Evolutionary conservation across 441 rosid species (phyloP).

Genomic region (Syzygium syzygioides): DNA sequence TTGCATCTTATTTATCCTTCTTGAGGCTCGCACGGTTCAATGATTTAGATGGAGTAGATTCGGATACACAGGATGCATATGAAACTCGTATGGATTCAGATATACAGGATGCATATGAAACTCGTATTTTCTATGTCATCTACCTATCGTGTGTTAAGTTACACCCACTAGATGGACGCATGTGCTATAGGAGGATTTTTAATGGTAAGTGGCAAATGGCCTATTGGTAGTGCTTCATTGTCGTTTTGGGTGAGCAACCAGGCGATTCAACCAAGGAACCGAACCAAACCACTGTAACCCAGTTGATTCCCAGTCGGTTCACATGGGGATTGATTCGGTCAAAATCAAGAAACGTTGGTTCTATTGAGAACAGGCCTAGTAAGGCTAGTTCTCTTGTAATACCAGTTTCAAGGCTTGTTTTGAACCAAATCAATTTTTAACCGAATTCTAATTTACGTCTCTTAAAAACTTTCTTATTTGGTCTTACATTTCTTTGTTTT

Average conservation of each 20-base stretch:
- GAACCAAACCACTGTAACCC: background rate
- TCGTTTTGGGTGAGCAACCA: background rate
- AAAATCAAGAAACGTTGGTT: accelerated
- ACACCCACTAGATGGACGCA: background rate
- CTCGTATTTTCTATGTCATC: background rate
- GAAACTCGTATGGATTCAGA: background rate
- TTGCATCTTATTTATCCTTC: background rate
- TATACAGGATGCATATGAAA: background rate
- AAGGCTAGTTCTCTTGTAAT: background rate
- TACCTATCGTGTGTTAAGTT: background rate
- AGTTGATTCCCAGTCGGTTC: background rate
- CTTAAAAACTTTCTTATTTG: background rate
- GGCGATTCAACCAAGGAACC: accelerated
- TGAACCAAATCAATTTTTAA: background rate
- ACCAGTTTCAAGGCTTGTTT: background rate
- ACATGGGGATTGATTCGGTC: accelerated
- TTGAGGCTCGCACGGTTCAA: too few species aligned
- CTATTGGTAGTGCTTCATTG: accelerated
- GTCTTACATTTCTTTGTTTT: background rate
- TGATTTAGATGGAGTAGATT: background rate
- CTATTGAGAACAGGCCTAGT: background rate
- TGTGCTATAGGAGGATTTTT: background rate
- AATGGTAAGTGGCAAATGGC: background rate
- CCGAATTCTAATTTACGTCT: background rate
- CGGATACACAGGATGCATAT: background rate